Evolutionary conservation across 345 rosid genomes (phyloP).

Genomic region (Rhizophora mangle): DNA sequence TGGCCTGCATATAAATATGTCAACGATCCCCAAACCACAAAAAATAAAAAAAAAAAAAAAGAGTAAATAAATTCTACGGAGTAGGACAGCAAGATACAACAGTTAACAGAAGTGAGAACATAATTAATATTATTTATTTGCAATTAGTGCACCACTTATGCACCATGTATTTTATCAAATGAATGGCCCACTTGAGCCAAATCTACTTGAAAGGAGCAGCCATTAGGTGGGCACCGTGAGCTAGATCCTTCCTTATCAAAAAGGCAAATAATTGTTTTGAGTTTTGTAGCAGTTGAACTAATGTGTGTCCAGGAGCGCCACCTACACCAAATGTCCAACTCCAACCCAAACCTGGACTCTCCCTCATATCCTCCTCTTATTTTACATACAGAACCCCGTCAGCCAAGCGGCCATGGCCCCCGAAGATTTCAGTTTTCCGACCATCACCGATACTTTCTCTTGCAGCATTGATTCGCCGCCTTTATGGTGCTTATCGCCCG

Average conservation of each 20-base stretch:
- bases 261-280: slow-evolving; percentile 3
- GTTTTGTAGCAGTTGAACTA: slow-evolving; percentile 59
- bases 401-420: slow-evolving; percentile 25
- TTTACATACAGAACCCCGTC: neutral
- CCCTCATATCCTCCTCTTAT: neutral
- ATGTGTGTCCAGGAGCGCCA: slow-evolving; percentile 26
- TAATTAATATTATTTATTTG: no score
- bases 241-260: slow-evolving; percentile 4
- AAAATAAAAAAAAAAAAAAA: no score
- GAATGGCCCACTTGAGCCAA: slow-evolving; percentile 15
- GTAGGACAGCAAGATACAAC: no score
- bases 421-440: slow-evolving; percentile 77
- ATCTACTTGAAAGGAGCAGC: neutral
- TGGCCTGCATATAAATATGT: no score
- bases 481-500: slow-evolving; percentile 53
- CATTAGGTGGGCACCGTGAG: slow-evolving; percentile 13
- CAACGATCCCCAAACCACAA: no score
- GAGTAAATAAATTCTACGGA: no score
- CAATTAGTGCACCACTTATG: no score
- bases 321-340: slow-evolving; percentile 37
- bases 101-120: no score
- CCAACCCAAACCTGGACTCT: neutral
- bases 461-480: slow-evolving; percentile 63
- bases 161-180: neutral
- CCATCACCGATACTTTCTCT: slow-evolving; percentile 23